A percentile compares a stretch with the other conserved stretches of the same genome.
Evolutionary conservation across 768 basidiomycete genomes (phyloP).

Genomic region (Leccinum fibrillosum): DNA sequence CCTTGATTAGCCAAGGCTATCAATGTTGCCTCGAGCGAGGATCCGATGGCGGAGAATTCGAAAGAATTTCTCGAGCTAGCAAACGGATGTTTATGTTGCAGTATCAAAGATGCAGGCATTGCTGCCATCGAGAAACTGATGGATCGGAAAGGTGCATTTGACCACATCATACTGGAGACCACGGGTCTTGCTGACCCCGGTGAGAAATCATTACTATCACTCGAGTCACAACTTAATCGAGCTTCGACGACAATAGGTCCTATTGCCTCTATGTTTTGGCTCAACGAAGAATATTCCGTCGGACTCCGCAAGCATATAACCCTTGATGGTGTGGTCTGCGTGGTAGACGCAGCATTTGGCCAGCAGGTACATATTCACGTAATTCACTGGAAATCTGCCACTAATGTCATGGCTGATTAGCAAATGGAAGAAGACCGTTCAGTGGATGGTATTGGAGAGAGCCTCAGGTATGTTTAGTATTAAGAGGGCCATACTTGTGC

Average conservation of each 20-base stretch:
- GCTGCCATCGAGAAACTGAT: constrained; percentile 94
- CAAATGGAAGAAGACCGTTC: constrained; percentile 83
- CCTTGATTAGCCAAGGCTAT: constrained; percentile 70
- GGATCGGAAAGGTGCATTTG: constrained; percentile 82
- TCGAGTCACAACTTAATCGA: neutral
- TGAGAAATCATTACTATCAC: constrained; percentile 27
- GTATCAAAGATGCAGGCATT: constrained; percentile 90
- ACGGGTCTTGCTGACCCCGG: constrained; percentile 97
- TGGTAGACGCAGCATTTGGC: constrained; percentile 88
- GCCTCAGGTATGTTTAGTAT: constrained; percentile 57
- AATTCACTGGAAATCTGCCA: constrained; percentile 28
- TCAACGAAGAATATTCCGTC: constrained; percentile 74
- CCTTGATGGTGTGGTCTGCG: constrained; percentile 88
- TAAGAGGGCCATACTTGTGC: neutral
- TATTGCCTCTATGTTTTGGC: constrained; percentile 85
- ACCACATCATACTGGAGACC: constrained; percentile 93
- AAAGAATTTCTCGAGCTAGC: constrained; percentile 91
- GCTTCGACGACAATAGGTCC: constrained; percentile 47
- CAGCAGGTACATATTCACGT: constrained; percentile 39
- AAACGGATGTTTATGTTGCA: constrained; percentile 98
- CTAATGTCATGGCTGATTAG: constrained; percentile 35
- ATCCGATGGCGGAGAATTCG: constrained; percentile 59
- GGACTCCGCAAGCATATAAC: constrained; percentile 68
- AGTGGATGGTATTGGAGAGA: constrained; percentile 68
- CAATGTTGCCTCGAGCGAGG: constrained; percentile 68